phyloP scores from a whole-genome alignment of 768 basidiomycete species.

The Macrolepiota albuminosa region DNA sequence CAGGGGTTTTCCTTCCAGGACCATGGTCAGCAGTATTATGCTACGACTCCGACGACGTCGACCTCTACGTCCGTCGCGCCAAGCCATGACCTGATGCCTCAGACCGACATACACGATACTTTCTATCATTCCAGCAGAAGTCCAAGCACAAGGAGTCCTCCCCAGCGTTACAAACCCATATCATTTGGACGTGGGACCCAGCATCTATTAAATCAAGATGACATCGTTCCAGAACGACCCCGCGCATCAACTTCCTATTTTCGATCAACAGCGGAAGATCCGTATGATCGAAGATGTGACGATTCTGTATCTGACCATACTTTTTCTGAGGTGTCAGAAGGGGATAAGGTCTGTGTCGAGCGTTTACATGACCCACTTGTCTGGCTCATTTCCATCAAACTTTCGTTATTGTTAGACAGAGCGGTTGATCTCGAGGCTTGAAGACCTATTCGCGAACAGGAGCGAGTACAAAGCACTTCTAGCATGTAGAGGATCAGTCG shows the following conservation, averaged over 20 bases:
- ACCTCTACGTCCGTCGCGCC: neutral
- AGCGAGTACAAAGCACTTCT: constrained; percentile 1
- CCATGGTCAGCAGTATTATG: constrained; percentile 3
- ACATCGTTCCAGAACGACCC: neutral
- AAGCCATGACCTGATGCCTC: neutral
- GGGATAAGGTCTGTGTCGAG: neutral
- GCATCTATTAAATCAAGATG: constrained; percentile 5
- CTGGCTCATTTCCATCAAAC: neutral
- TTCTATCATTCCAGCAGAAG: neutral
- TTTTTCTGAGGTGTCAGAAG: constrained; percentile 1
- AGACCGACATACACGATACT: neutral
- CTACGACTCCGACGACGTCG: neutral
- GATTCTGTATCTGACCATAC: neutral
- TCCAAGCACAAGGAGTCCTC: neutral
- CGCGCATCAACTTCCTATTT: constrained; percentile 1
- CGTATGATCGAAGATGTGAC: neutral
- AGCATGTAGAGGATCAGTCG: neutral
- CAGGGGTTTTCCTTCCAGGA: constrained; percentile 5
- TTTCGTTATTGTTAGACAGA: neutral
- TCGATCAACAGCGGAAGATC: neutral
- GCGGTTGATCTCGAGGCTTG: neutral
- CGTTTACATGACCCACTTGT: neutral
- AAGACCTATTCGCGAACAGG: constrained; percentile 1
- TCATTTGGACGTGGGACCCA: constrained; percentile 10
- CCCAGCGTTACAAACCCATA: constrained; percentile 4